Evolutionary conservation across 225 moss, liverwort and hornwort species (phyloP).

Genomic region (Climacium dendroides): DNA sequence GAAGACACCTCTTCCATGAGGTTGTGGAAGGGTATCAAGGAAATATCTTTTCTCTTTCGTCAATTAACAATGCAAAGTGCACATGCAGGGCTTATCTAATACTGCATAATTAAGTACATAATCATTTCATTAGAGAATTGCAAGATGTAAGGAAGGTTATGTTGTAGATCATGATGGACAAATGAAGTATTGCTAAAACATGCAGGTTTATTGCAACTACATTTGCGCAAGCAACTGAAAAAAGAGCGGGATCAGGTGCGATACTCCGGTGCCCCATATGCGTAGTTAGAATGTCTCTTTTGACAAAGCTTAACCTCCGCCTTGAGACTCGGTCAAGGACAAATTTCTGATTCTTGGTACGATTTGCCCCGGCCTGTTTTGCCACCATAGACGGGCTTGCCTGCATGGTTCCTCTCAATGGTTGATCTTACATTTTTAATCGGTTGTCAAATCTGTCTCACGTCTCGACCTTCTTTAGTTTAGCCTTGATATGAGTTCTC

Average conservation of each 20-base stretch:
- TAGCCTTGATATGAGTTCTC: not conserved
- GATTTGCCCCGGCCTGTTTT: not conserved
- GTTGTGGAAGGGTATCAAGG: not conserved
- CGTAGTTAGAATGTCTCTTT: not conserved
- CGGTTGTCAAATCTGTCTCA: not conserved
- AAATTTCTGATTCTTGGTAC: not conserved
- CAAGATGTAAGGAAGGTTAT: not conserved
- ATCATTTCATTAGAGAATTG: not conserved
- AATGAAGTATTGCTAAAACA: not conserved
- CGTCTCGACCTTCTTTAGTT: not conserved
- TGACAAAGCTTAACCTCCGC: not conserved
- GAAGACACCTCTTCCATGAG: not conserved
- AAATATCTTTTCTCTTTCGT: not conserved
- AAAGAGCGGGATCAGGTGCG: constrained; percentile 41
- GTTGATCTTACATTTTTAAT: not conserved
- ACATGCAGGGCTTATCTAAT: not conserved
- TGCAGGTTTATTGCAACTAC: constrained; percentile 37
- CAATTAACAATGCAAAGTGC: not conserved
- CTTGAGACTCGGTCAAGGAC: not conserved
- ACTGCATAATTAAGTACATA: not conserved
- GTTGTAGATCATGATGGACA: not conserved
- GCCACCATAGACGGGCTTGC: not conserved
- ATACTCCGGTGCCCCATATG: not conserved
- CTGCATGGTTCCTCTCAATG: not conserved
- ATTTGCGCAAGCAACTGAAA: constrained; percentile 27